Evolutionary conservation across 2,329 filamentous ascomycete genomes (phyloP).

Genomic region (Trichoderma atrobrunneum): DNA sequence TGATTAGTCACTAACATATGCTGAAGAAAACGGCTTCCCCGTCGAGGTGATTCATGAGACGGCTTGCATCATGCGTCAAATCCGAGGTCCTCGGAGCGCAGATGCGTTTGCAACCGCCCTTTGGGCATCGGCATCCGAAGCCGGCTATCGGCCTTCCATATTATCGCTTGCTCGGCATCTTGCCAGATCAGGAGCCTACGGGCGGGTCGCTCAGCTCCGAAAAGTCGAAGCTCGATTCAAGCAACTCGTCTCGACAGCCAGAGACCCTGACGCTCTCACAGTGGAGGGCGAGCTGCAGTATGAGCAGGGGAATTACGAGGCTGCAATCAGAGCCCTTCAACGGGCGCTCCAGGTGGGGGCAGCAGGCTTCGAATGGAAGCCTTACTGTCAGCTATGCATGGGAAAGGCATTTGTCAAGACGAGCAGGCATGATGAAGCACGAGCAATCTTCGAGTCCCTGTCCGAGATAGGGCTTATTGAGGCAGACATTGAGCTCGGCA

Average conservation of each 20-base stretch:
- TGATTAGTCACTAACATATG: neutral
- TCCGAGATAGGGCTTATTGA: constrained; percentile 25
- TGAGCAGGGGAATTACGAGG: constrained; percentile 25
- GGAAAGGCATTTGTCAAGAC: constrained; percentile 27
- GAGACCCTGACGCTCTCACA: constrained; percentile 37
- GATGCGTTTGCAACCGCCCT: constrained; percentile 26
- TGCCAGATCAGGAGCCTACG: constrained; percentile 24
- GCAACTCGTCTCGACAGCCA: constrained; percentile 29
- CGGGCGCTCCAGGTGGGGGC: constrained; percentile 26
- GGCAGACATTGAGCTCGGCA: constrained; percentile 30
- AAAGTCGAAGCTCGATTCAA: constrained; percentile 31
- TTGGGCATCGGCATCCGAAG: constrained; percentile 34
- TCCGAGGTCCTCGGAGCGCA: constrained; percentile 10
- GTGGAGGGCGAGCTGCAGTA: constrained; percentile 33
- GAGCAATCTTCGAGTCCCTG: constrained; percentile 25
- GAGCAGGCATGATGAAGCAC: constrained; percentile 27
- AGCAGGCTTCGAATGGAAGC: constrained; percentile 29
- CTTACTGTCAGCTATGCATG: constrained; percentile 28
- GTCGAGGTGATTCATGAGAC: constrained; percentile 28
- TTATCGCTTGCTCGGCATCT: constrained; percentile 29
- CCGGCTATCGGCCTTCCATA: constrained; percentile 32
- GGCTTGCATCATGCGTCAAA: constrained; percentile 29
- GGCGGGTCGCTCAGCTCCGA: constrained; percentile 20
- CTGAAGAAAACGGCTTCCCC: constrained; percentile 25
- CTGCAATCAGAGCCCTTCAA: constrained; percentile 25